A percentile compares a stretch with the other conserved stretches of the same genome.
Evolutionary conservation across 2,329 filamentous ascomycete genomes (phyloP).

Genomic region (Colletotrichum costaricense): DNA sequence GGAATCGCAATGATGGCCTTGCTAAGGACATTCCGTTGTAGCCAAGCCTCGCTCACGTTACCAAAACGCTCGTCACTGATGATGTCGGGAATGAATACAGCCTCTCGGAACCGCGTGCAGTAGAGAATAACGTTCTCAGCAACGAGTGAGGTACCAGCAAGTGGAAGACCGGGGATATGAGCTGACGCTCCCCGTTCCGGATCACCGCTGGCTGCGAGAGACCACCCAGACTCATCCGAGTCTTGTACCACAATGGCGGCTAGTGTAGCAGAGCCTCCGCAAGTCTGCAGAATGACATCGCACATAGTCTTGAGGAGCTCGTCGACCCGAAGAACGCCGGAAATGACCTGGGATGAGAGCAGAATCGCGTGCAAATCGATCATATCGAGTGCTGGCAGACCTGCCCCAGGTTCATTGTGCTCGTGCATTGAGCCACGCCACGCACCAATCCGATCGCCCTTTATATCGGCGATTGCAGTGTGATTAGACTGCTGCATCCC

Average conservation of each 20-base stretch:
- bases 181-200: conserved; percentile 75
- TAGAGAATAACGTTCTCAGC: conserved; percentile 82
- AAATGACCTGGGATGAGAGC: conserved; percentile 82
- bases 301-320: conserved; percentile 84
- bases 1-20: conserved; percentile 84
- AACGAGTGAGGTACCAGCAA: conserved; percentile 75
- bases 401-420: conserved; percentile 67
- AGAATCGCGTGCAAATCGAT: conserved; percentile 84
- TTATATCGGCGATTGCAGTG: conserved; percentile 58
- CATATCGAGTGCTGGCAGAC: conserved; percentile 83
- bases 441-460: conserved; percentile 70
- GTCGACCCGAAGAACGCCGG: conserved; percentile 81
- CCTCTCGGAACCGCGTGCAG: conserved; percentile 80
- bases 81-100: conserved; percentile 79
- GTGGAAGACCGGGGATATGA: conserved; percentile 72
- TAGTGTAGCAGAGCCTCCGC: conserved; percentile 75
- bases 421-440: conserved; percentile 70
- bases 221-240: conserved; percentile 72
- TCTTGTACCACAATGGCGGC: conserved; percentile 82
- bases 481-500: conserved; percentile 56
- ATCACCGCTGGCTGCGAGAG: conserved; percentile 78
- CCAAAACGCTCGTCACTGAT: conserved; percentile 82
- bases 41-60: conserved; percentile 77
- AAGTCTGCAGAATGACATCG: conserved; percentile 82
- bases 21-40: conserved; percentile 74